Base-by-base conservation (phyloP, 2,329 filamentous ascomycete species). In the Fragosphaeria purpurea region DNA sequence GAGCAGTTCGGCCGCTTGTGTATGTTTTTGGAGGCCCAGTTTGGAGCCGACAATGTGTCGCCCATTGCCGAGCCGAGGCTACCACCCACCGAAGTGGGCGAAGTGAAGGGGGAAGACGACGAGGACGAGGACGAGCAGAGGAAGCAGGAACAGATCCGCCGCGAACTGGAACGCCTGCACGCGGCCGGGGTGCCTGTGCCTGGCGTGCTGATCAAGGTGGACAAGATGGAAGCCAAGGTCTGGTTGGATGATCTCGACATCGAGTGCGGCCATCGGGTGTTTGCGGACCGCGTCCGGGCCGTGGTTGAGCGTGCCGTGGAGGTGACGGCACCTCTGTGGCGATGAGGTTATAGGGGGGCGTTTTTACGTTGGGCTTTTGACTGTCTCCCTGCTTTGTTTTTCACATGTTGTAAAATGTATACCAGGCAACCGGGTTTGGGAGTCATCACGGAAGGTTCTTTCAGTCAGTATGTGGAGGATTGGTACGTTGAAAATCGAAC, bases 21-120 rank as follows among this genome's bases (percentile, higher is more conserved):
- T 69, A 87, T 95, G 81, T 95, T 98, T 72, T 83, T 98, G 11
- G 93, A 98, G 72, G 87, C 90, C 3, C 93, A 98, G 65, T 98
- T 98, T 63, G 93, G 93, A 55, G 75, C 80, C 35, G 84, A 93
- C 56, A 84, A 88, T 53, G 82, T 97, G 51, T 74, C 78, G 0
- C 89, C 91, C 5, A 86, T 97, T 57, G 77, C 83, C 40, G 71
- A 68, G 61, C 70, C 88, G 53, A 77, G 82, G 65, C 65, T 81
- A 3, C 70, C 73, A 0, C 56, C 68, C 6, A 59, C 55, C n/a
- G 64, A 67, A 51, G 62, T 11, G 7, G 7, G 57, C 2, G 61
- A 65, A 12, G 62, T 61, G 3, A 46, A 50, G 40, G 50, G 51
- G 31, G 55, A 58, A 8, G 56, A 57, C 6, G 63, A 60, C 3